Conservation (phyloP, 352 stramenopile species). For the Phytophthora fragariaefolia region DNA sequence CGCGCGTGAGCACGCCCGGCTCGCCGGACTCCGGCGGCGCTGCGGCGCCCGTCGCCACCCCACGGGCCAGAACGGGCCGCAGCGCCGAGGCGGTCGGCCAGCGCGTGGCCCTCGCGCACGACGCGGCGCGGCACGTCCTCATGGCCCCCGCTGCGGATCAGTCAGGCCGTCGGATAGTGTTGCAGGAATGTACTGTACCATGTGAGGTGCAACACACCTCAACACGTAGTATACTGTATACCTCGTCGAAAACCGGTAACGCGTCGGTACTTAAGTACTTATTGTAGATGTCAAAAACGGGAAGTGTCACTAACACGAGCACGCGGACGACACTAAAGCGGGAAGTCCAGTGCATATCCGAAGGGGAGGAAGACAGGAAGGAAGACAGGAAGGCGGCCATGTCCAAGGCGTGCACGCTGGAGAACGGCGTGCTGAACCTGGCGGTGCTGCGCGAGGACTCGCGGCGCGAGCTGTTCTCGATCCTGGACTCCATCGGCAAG, state of each 20-base stretch:
- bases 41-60: not conserved
- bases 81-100: constrained; percentile 82
- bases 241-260: too few species aligned
- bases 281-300: too few species aligned
- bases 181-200: too few species aligned
- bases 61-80: not conserved
- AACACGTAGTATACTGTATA: too few species aligned
- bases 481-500: constrained; percentile 86
- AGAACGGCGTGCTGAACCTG: constrained; percentile 88
- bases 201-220: too few species aligned
- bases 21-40: not conserved
- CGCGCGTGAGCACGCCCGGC: not conserved
- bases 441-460: constrained; percentile 87
- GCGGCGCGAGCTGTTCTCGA: constrained; percentile 83
- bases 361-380: not conserved
- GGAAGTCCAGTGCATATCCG: too few species aligned
- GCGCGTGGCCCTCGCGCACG: constrained; percentile 74
- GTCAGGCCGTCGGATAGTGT: too few species aligned
- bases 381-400: constrained; percentile 33
- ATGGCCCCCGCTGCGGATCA: constrained; percentile 65
- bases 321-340: too few species aligned
- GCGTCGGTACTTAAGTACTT: too few species aligned
- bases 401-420: constrained; percentile 83
- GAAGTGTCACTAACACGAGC: too few species aligned
- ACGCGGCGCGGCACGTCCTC: constrained; percentile 78